Evolutionary conservation across 2,329 filamentous ascomycete species (phyloP), one percentile per base, ranked within the genome.

Genomic region (Botrytis porri): DNA sequence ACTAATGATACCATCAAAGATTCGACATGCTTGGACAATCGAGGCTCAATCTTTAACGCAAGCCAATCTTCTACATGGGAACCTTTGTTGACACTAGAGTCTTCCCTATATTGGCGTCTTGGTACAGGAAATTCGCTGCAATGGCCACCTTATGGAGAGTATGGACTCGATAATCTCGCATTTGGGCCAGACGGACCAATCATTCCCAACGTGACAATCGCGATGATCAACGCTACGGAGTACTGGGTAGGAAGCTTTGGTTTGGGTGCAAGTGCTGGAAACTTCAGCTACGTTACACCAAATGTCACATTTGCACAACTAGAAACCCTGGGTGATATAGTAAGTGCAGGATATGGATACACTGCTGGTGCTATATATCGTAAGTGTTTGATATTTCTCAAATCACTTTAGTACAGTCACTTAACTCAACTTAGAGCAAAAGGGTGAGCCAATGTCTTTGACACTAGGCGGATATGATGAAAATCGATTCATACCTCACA

Each of bases 301-400:
- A 67, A 54, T 22, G 6, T 35, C 4, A 54, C 41, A 12, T 54
- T n/a, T 10, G 4, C 22, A 39, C 64, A 54, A 10, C 37, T 67
- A 54, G 32, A 54, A 41, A 12, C 14, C 20, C 82, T 91, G 69
- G 87, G 92, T 61, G 86, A 89, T 78, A 81, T 85, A 18, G 84
- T 86, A 73, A 87, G 87, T 14, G 83, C 82, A 73, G 92, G 90
- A 60, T 94, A 92, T 79, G 91, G 90, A 69, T 94, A 90, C 80
- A 94, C 92, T 5, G 92, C 92, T 59, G 92, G 92, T 25, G 91
- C 91, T n/a, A 86, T 87, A 75, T 94, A 94, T 78, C 86, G 90
- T 90, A 83, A 80, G 87, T 81, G 37, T 59, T 39, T 37, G 61
- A 64, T 32, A 73, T 25, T n/a, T 29, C 39, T 1, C 3, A 20